Evolutionary conservation across 139 green algal genomes (phyloP).

Genomic region (Eudorina sp.): DNA sequence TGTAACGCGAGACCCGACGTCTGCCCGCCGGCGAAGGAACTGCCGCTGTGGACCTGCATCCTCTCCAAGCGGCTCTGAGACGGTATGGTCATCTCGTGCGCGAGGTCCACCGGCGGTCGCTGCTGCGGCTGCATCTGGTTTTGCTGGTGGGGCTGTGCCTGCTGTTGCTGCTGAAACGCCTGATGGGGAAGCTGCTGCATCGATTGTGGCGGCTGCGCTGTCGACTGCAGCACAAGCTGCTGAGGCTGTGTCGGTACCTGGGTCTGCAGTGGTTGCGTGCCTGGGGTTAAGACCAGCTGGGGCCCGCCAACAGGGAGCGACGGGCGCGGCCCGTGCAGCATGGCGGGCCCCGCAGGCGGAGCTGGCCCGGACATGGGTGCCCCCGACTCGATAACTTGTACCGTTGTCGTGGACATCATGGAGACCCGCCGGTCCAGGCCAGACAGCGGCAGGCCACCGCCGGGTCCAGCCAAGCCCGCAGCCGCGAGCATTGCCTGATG

Average conservation of each 20-base stretch:
- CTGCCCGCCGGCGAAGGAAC: neutral
- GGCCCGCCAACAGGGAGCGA: neutral
- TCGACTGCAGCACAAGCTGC: too few species aligned
- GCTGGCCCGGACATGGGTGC: neutral
- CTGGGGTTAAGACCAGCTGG: neutral
- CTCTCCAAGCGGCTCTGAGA: neutral
- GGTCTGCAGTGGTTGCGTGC: neutral
- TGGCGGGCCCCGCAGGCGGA: neutral
- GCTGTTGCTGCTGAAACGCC: neutral
- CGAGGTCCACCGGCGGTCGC: neutral
- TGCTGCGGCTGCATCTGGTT: constrained; percentile 20
- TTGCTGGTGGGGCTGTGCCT: neutral
- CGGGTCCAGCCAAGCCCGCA: neutral
- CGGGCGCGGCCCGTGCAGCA: neutral
- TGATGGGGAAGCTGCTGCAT: too few species aligned
- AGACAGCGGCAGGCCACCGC: neutral
- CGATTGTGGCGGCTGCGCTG: neutral
- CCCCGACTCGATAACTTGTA: neutral
- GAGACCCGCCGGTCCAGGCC: neutral
- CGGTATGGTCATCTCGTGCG: constrained; percentile 33
- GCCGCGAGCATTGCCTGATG: neutral
- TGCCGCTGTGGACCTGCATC: neutral
- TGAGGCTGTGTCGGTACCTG: too few species aligned
- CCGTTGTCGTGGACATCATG: neutral
- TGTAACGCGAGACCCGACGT: neutral